Evolutionary conservation across 495 filamentous ascomycete genomes (phyloP), one percentile per base, ranked within the genome.

Genomic region (Talaromyces liani): DNA sequence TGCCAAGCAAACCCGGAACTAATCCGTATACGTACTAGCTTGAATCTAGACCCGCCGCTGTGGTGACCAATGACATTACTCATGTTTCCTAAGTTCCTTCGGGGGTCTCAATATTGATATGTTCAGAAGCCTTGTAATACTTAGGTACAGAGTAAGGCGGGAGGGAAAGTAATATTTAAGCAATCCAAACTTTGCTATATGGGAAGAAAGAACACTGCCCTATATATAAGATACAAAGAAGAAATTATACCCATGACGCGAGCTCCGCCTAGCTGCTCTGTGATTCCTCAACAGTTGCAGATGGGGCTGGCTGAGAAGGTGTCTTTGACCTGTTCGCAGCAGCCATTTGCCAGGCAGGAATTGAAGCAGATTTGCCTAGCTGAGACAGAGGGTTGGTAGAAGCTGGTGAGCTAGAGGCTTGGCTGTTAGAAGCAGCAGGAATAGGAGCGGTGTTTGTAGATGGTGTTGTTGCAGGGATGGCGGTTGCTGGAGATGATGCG

Each of bases 321-420:
- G 65, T 73, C 75, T 79, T 81, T 39, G 76, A 80, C 69, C 85
- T 85, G 70, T 82, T 87, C 53, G 87, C 83, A 51, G 87, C 85
- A 18, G 88, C 86, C 85, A 96, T 84, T 75, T 97, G 92, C 92
- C 92, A 97, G 1, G 88, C 85, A 1, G 92, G 92, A 67, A 97
- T 97, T n/a, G 88, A 88, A 7, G 89, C 86, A 70, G 76, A 79
- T 14, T 80, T 76, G 61, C 76, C 78, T 39, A 82, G 77, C 34
- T 79, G 71, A 63, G 72, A 73, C 41, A 74, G 72, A 65, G 75
- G 71, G 53, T 72, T 67, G 67, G 73, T 78, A 34, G 74, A 67
- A 10, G 74, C 71, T 20, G 75, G 67, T 61, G 72, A 64, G 25
- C 68, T 69, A 33, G 76, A 68, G 16, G 76, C 72, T 33, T 76